Evolutionary conservation across 345 rosid species (phyloP).

Genomic region (Ricinus communis): DNA sequence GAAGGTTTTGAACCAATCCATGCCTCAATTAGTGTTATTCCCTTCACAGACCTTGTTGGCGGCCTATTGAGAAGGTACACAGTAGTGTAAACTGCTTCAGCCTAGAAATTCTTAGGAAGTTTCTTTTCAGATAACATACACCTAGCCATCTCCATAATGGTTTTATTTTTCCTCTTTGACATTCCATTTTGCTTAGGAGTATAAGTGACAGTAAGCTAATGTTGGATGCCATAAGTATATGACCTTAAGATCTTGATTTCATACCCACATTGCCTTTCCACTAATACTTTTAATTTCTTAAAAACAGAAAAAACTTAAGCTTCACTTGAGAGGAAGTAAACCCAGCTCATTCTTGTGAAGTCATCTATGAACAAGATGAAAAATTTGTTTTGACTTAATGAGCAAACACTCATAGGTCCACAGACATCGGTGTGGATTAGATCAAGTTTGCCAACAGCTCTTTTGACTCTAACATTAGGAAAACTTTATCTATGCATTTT

Average conservation of each 20-base stretch:
- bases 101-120: neutral
- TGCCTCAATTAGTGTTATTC: constrained; percentile 1
- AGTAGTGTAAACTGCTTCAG: neutral
- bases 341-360: neutral
- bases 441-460: neutral
- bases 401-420: no score
- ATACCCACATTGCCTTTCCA: neutral
- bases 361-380: neutral
- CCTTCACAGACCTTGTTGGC: neutral
- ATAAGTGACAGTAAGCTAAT: neutral
- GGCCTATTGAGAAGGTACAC: neutral
- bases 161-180: neutral
- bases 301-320: neutral
- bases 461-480: neutral
- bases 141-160: neutral
- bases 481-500: neutral
- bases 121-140: neutral
- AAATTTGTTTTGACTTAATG: neutral
- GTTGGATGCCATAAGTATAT: neutral
- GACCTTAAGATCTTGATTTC: neutral
- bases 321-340: neutral
- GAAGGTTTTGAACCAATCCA: neutral
- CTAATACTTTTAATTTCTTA: neutral
- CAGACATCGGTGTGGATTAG: no score
- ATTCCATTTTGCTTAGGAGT: neutral